Conservation (phyloP, 1,284 basidiomycete genomes). For the Apiotrichum montevideense region DNA sequence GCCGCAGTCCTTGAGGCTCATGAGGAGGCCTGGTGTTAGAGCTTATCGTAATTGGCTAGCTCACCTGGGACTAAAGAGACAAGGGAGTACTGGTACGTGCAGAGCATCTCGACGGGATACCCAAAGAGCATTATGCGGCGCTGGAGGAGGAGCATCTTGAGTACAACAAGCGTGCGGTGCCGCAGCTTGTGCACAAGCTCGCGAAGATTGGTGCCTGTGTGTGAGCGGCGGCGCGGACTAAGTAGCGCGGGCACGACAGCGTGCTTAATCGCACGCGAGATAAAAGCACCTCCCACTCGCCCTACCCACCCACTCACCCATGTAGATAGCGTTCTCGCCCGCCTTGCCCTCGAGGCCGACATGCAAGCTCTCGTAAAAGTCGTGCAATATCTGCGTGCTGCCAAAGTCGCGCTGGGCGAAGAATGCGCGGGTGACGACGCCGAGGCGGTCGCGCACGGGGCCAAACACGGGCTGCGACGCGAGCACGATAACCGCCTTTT, state of each 20-base stretch:
- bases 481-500: slow-evolving; percentile 94
- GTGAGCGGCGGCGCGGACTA: not conserved
- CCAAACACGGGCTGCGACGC: slow-evolving; percentile 79
- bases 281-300: not conserved
- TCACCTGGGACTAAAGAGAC: slow-evolving; percentile 71
- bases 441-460: slow-evolving; percentile 66
- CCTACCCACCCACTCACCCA: slow-evolving; percentile 24
- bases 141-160: slow-evolving; percentile 91
- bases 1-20: slow-evolving; percentile 86
- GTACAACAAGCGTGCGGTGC: slow-evolving; percentile 83
- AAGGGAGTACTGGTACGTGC: slow-evolving; percentile 97
- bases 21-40: slow-evolving; percentile 61
- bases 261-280: too few species aligned
- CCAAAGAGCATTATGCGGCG: slow-evolving; percentile 94
- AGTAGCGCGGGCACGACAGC: not conserved
- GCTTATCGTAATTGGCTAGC: slow-evolving; percentile 12
- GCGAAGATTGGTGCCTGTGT: slow-evolving; percentile 74
- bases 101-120: slow-evolving; percentile 91
- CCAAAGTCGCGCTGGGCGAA: slow-evolving; percentile 86
- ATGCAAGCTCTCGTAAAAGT: slow-evolving; percentile 72
- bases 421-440: slow-evolving; percentile 87
- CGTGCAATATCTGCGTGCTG: slow-evolving; percentile 72
- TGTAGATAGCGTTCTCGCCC: slow-evolving; percentile 44
- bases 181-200: slow-evolving; percentile 92
- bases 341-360: slow-evolving; percentile 36